A percentile compares a stretch with the other conserved stretches of the same genome.
Conservation (phyloP, 805 yeast species). For the Dipodascus albidus region DNA sequence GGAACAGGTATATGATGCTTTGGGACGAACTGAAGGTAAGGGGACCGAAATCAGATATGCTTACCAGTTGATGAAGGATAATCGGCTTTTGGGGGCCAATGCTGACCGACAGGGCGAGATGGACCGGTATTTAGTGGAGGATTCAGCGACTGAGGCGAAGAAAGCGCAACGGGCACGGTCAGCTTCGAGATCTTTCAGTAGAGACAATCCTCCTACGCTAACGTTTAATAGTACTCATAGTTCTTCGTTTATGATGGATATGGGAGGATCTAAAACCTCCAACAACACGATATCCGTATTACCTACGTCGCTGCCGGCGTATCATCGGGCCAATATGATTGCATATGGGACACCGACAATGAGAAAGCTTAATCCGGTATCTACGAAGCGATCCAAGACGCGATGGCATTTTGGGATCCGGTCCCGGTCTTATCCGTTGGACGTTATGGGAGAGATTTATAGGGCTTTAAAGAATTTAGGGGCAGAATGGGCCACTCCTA, state of each 20-base stretch:
- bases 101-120: conserved; percentile 14
- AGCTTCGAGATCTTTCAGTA: conserved; percentile 4
- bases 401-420: conserved; percentile 99
- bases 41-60: conserved; percentile 75
- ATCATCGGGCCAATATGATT: conserved; percentile 87
- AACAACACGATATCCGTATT: conserved; percentile 81
- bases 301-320: conserved; percentile 89
- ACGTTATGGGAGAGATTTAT: conserved; percentile 97
- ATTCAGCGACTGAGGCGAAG: conserved; percentile 6
- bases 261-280: conserved; percentile 30
- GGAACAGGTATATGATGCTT: conserved; percentile 69
- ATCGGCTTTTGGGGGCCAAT: too few species aligned
- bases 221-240: conserved; percentile 27
- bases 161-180: neutral
- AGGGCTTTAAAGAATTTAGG: conserved; percentile 87
- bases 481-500: conserved; percentile 95
- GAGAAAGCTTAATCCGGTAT: conserved; percentile 29
- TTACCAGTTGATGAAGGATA: conserved; percentile 69
- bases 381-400: conserved; percentile 77
- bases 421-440: conserved; percentile 90
- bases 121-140: conserved; percentile 11
- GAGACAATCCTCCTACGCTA: conserved; percentile 28
- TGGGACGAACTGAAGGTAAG: conserved; percentile 28
- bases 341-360: conserved; percentile 38
- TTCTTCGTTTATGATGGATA: conserved; percentile 15